A percentile compares a stretch with the other conserved stretches of the same genome.
These are phyloP conservation scores for Clitopilus passeckerianus DNA, from an alignment of 768 basidiomycete species.

Conservation along the genomic window DNA sequence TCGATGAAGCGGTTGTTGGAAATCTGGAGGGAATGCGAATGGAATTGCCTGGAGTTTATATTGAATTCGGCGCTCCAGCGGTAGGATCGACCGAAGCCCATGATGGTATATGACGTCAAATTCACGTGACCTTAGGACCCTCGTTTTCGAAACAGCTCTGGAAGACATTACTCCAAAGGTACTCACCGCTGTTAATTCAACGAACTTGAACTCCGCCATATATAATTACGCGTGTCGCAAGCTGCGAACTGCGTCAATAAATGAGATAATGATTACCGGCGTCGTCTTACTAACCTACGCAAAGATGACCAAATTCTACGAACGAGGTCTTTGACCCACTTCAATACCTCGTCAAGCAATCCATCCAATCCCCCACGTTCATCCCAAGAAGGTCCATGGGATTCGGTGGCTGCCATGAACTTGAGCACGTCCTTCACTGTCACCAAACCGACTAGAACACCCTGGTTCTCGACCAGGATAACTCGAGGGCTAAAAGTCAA, in stretches of 20 bases:
- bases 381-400: slow-evolving; percentile 52
- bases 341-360: slow-evolving; percentile 58
- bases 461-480: slow-evolving; percentile 90
- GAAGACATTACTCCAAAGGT: not conserved
- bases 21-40: not conserved
- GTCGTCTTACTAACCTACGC: slow-evolving; percentile 29
- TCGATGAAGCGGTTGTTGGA: not conserved
- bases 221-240: not conserved
- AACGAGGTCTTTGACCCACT: slow-evolving; percentile 33
- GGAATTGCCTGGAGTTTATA: slow-evolving; percentile 6
- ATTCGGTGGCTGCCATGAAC: slow-evolving; percentile 64
- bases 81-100: not conserved
- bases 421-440: slow-evolving; percentile 96
- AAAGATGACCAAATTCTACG: slow-evolving; percentile 33
- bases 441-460: slow-evolving; percentile 76
- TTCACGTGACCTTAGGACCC: not conserved
- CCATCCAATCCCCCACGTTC: slow-evolving; percentile 63
- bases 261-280: slow-evolving; percentile 9
- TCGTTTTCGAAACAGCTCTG: not conserved
- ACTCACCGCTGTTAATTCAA: not conserved
- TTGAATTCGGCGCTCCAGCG: slow-evolving; percentile 4
- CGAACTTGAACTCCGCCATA: not conserved
- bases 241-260: not conserved
- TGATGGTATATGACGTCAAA: not conserved
- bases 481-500: slow-evolving; percentile 71